phyloP scores from a whole-genome alignment of 441 rosid species.

The Brassica balearica region DNA sequence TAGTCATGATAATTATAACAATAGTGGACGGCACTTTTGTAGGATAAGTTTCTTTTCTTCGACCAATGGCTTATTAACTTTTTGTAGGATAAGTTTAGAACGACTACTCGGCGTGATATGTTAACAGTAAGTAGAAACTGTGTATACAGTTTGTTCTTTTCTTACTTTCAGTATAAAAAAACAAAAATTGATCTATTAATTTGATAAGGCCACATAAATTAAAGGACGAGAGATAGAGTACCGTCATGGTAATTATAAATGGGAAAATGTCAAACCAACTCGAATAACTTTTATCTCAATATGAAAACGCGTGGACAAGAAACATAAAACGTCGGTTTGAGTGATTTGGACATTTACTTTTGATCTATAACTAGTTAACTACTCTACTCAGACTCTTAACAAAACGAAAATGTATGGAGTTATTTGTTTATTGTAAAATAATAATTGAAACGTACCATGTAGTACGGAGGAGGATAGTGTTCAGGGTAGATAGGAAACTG shows the following conservation, averaged over 20 bases:
- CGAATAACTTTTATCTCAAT: slow-evolving; percentile 23
- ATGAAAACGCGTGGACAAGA: slow-evolving; percentile 44
- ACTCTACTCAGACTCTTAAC: slow-evolving; percentile 45
- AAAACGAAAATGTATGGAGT: too few relatives aligned
- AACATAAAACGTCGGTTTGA: slow-evolving; percentile 32
- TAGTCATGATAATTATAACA: not conserved
- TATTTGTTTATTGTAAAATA: too few relatives aligned
- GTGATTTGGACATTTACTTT: not conserved
- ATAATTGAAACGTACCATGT: slow-evolving; percentile 53
- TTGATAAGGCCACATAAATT: not conserved
- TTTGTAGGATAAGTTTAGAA: slow-evolving; percentile 23
- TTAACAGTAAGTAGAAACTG: slow-evolving; percentile 19
- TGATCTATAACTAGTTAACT: slow-evolving; percentile 36
- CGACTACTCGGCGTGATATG: slow-evolving; percentile 32
- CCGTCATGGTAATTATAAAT: slow-evolving; percentile 16
- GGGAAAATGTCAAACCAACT: slow-evolving; percentile 33
- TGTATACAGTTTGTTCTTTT: not conserved
- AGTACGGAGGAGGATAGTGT: slow-evolving; percentile 45
- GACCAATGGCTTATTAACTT: not conserved
- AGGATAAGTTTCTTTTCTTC: not conserved
- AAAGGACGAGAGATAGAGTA: not conserved
- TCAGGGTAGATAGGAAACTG: slow-evolving; percentile 45
- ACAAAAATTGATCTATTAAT: not conserved
- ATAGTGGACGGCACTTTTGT: slow-evolving; percentile 31
- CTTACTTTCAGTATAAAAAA: not conserved